These are phyloP conservation scores for Alternaria ventricosa DNA, from an alignment of 2,329 filamentous ascomycete genomes.

Conservation along the genomic window DNA sequence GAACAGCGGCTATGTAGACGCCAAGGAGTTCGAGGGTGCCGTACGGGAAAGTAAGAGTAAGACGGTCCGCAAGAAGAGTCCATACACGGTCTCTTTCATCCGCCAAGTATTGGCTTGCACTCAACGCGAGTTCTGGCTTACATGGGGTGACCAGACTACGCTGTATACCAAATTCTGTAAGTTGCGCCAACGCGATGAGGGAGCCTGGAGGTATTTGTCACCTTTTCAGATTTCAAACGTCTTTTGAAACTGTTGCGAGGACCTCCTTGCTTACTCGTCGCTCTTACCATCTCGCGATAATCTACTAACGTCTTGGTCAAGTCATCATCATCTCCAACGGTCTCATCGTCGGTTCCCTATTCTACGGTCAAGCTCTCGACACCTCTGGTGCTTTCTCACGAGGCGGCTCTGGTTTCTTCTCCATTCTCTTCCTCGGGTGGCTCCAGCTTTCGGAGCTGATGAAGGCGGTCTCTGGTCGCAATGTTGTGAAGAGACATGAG, in stretches of 20 bases:
- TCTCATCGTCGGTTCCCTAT: constrained; percentile 79
- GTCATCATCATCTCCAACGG: constrained; percentile 76
- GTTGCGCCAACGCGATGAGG: neutral
- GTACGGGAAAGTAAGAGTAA: constrained; percentile 71
- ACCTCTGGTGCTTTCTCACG: constrained; percentile 68
- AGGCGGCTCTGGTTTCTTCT: constrained; percentile 70
- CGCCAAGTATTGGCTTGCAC: constrained; percentile 74
- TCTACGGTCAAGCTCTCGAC: constrained; percentile 69
- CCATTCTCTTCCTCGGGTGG: constrained; percentile 70
- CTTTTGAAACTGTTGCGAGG: neutral
- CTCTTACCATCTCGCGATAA: neutral
- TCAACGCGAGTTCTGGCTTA: constrained; percentile 78
- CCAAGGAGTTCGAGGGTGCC: constrained; percentile 69
- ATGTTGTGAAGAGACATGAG: constrained; percentile 71
- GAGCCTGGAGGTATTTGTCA: neutral
- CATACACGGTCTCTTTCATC: constrained; percentile 77
- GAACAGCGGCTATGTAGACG: constrained; percentile 64
- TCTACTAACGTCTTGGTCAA: neutral
- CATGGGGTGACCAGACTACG: constrained; percentile 75
- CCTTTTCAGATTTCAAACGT: neutral
- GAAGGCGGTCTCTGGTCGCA: constrained; percentile 74
- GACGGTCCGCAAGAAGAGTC: constrained; percentile 71
- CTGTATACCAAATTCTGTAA: constrained; percentile 71
- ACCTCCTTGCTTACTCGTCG: neutral
- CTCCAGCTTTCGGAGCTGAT: constrained; percentile 80